Conservation (phyloP, 2,329 filamentous ascomycete species). For the Penicillium sp. region DNA sequence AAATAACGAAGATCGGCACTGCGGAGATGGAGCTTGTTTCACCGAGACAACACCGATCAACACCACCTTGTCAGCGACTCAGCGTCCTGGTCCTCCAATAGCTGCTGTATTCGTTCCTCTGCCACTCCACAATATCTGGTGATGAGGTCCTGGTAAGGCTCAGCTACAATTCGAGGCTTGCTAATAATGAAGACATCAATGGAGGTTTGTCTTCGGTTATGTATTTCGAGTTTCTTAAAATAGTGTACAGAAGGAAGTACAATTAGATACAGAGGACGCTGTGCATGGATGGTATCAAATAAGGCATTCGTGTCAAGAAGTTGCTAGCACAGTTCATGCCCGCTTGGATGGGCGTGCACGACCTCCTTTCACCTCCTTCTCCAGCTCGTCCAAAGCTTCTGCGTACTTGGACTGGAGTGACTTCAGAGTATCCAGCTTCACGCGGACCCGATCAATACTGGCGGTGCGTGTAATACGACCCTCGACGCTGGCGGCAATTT, state of each 20-base stretch:
- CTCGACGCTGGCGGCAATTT: conserved; percentile 64
- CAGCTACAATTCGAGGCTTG: background rate
- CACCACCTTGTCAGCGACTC: background rate
- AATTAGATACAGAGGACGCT: conserved; percentile 15
- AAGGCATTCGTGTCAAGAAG: background rate
- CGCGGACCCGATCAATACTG: conserved; percentile 38
- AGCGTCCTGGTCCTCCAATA: background rate
- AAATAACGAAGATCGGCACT: conserved; percentile 22
- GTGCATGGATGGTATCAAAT: conserved; percentile 14
- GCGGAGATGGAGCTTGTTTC: conserved; percentile 20
- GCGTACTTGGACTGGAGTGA: conserved; percentile 41
- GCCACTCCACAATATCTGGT: background rate
- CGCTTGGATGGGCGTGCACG: conserved; percentile 12
- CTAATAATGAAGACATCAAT: background rate
- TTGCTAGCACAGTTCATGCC: background rate
- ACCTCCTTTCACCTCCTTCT: conserved; percentile 43
- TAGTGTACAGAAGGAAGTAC: conserved; percentile 16
- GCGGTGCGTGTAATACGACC: conserved; percentile 42
- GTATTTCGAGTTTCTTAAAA: background rate
- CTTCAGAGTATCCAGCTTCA: conserved; percentile 39
- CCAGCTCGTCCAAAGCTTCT: conserved; percentile 44
- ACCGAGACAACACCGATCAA: conserved; percentile 11
- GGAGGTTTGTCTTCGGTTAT: too few species aligned
- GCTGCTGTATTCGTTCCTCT: background rate
- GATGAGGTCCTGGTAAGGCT: background rate